Percentiles rank a stretch among this genome's conserved stretches.
phyloP scores from a whole-genome alignment of 31 red algal genomes.

The Porphyra umbilicalis region DNA sequence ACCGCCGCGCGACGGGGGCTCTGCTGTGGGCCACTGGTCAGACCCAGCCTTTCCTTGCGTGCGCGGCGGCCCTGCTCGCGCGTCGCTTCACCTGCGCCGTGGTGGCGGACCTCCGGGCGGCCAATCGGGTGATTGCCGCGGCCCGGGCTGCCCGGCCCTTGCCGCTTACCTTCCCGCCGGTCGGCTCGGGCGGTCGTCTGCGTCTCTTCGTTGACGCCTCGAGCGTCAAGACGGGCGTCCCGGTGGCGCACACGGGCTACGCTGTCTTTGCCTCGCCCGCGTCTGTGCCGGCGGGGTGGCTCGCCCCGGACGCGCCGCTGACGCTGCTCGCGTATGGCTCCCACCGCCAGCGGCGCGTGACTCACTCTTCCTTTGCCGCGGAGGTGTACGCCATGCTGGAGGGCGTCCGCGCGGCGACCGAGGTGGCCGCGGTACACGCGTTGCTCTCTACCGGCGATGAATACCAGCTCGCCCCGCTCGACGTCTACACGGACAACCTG shows the following conservation, averaged over 20 bases:
- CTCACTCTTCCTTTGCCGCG: not conserved
- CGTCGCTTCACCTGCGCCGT: not conserved
- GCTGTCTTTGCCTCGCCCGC: no score
- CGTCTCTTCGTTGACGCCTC: not conserved
- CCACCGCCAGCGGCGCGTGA: not conserved
- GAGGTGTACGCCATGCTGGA: not conserved
- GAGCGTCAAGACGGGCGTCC: not conserved
- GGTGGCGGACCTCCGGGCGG: not conserved
- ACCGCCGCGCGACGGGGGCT: not conserved
- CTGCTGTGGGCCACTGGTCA: not conserved
- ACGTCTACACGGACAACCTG: not conserved
- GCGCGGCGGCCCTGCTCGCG: not conserved
- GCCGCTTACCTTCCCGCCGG: no score
- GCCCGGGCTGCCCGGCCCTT: no score
- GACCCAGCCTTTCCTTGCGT: not conserved
- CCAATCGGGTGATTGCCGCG: no score
- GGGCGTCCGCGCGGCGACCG: not conserved
- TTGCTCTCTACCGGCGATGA: not conserved
- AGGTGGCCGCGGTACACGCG: not conserved
- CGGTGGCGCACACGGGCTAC: not conserved
- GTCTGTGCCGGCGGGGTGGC: no score
- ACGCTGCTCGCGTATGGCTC: not conserved
- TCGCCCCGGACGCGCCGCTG: no score
- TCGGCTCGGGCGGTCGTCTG: no score
- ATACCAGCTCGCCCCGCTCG: not conserved